Conservation (phyloP, 1,284 basidiomycete species). For the Pseudozyma tsukubaensis region DNA sequence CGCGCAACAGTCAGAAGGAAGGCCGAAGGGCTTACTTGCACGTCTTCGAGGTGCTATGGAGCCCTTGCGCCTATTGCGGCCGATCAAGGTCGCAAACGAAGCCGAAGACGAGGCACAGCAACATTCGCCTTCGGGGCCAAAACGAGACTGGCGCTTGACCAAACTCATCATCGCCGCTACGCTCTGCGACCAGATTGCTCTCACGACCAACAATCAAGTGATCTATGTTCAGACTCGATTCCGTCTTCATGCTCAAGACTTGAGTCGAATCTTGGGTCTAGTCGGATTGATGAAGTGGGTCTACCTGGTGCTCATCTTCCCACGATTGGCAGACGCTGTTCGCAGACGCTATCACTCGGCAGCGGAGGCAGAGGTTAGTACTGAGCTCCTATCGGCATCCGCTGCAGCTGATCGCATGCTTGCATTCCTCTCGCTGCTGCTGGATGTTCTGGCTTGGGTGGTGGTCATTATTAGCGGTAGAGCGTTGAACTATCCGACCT, state of each 20-base stretch:
- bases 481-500: not conserved
- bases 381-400: not conserved
- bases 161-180: constrained; percentile 5
- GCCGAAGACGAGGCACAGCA: not conserved
- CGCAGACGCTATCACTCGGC: not conserved
- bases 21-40: not conserved
- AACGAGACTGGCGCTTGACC: constrained; percentile 6
- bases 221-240: constrained; percentile 10
- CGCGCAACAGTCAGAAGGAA: not conserved
- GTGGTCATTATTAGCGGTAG: not conserved
- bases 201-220: not conserved
- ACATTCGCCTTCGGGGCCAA: not conserved
- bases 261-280: not conserved
- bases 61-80: not conserved
- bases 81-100: not conserved
- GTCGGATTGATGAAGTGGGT: constrained; percentile 2
- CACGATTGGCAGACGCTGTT: constrained; percentile 1
- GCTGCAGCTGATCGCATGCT: constrained; percentile 5
- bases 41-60: not conserved
- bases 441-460: constrained; percentile 6
- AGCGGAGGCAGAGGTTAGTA: not conserved
- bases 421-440: not conserved
- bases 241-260: constrained; percentile 1
- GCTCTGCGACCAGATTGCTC: constrained; percentile 4
- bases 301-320: not conserved